Evolutionary conservation across 768 basidiomycete species (phyloP).

Genomic region (Phlebiopsis flavidoalba): DNA sequence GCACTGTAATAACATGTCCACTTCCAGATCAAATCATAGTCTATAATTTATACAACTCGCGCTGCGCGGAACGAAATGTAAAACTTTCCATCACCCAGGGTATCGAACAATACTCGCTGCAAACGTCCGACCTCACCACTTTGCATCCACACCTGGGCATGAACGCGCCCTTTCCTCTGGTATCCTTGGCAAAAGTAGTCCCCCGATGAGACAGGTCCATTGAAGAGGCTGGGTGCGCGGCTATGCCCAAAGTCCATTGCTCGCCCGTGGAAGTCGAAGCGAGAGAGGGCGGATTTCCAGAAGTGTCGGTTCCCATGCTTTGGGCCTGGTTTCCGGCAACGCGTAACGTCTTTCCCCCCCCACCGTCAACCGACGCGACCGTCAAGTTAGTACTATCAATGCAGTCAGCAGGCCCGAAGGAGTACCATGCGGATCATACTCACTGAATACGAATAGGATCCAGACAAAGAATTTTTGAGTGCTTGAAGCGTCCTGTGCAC

Average conservation of each 20-base stretch:
- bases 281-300: constrained; percentile 45
- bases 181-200: not conserved
- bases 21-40: too few species aligned
- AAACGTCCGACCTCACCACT: not conserved
- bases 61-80: too few species aligned
- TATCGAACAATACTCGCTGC: too few species aligned
- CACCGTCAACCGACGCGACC: constrained; percentile 33
- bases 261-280: constrained; percentile 36
- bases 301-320: constrained; percentile 44
- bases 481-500: constrained; percentile 52
- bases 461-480: constrained; percentile 54
- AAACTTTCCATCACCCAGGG: too few species aligned
- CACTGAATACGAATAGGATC: constrained; percentile 51
- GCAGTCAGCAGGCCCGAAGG: not conserved
- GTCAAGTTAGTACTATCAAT: constrained; percentile 40
- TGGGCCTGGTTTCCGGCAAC: constrained; percentile 37
- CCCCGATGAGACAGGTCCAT: not conserved
- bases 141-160: not conserved
- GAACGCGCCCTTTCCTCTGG: not conserved
- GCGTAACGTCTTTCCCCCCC: constrained; percentile 42
- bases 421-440: constrained; percentile 18
- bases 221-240: not conserved
- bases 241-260: not conserved
- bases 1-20: too few species aligned
- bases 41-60: too few species aligned